A percentile compares a stretch with the other conserved stretches of the same genome.
These are phyloP conservation scores for Metschnikowia cubensis DNA, from an alignment of 805 yeast species.

Conservation along the genomic window DNA sequence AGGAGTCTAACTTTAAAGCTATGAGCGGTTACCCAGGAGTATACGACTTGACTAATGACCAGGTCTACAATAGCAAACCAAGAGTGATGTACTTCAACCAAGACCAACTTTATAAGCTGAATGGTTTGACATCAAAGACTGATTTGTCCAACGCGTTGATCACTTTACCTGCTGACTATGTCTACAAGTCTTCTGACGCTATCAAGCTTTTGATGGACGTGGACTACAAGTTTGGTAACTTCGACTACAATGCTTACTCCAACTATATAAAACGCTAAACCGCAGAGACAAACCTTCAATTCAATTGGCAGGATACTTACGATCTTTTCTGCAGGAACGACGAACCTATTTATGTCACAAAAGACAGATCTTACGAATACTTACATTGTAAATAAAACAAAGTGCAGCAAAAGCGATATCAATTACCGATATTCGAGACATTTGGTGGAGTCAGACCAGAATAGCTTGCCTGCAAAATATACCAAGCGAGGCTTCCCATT, in stretches of 20 bases:
- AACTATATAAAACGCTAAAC: conserved; percentile 27
- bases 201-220: conserved; percentile 59
- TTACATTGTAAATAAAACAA: neutral
- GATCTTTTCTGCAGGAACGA: conserved; percentile 1
- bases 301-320: neutral
- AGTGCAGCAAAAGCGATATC: neutral
- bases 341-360: conserved; percentile 1
- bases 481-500: conserved; percentile 2
- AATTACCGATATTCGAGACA: neutral
- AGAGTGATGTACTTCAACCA: conserved; percentile 36
- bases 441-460: conserved; percentile 2
- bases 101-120: conserved; percentile 32
- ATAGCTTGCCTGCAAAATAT: neutral
- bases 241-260: conserved; percentile 47
- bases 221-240: conserved; percentile 57
- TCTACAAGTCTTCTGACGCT: conserved; percentile 57
- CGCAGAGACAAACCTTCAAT: neutral
- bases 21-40: conserved; percentile 45
- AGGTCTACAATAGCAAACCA: conserved; percentile 35
- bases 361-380: neutral
- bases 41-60: conserved; percentile 38
- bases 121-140: conserved; percentile 23
- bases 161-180: conserved; percentile 41
- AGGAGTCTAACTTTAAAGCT: conserved; percentile 41
- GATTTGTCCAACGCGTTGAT: conserved; percentile 37